These are phyloP conservation scores for Paratinospora sagittata DNA, from an alignment of 164 flowering plant genomes.

Conservation along the genomic window DNA sequence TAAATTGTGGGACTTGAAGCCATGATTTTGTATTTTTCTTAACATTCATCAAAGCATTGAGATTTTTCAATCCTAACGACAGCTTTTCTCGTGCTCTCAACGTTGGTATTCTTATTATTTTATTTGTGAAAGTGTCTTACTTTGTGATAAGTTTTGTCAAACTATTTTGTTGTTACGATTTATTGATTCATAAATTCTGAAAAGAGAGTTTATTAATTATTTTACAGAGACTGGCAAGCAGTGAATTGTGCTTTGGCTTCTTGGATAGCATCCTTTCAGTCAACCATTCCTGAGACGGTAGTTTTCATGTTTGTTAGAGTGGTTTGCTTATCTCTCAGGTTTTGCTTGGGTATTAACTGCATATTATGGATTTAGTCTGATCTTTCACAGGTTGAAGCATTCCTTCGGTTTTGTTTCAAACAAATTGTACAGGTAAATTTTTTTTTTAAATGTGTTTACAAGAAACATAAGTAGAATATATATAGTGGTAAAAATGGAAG, in stretches of 20 bases:
- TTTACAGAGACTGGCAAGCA: conserved; percentile 21
- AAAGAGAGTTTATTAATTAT: background rate
- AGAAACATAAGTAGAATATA: too few species aligned
- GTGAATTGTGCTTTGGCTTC: conserved; percentile 24
- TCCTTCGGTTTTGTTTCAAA: conserved; percentile 20
- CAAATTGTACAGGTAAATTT: conserved; percentile 30
- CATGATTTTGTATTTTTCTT: background rate
- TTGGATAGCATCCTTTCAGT: conserved; percentile 28
- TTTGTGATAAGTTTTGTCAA: background rate
- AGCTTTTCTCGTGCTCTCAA: background rate
- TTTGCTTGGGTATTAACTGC: background rate
- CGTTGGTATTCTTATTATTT: background rate
- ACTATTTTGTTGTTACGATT: background rate
- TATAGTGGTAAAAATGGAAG: too few species aligned
- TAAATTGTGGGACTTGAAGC: background rate
- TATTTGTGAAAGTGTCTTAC: background rate
- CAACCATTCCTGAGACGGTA: conserved; percentile 26
- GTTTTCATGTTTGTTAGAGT: conserved; percentile 10
- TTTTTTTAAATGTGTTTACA: too few species aligned
- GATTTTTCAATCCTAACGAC: background rate
- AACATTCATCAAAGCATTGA: background rate
- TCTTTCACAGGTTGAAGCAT: conserved; percentile 21
- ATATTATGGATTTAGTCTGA: conserved; percentile 15
- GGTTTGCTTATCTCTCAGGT: background rate
- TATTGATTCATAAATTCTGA: background rate